Percentiles rank a stretch among this genome's conserved stretches.
Conservation (phyloP, 805 yeast species). For the Tetrapisispora phaffii region DNA sequence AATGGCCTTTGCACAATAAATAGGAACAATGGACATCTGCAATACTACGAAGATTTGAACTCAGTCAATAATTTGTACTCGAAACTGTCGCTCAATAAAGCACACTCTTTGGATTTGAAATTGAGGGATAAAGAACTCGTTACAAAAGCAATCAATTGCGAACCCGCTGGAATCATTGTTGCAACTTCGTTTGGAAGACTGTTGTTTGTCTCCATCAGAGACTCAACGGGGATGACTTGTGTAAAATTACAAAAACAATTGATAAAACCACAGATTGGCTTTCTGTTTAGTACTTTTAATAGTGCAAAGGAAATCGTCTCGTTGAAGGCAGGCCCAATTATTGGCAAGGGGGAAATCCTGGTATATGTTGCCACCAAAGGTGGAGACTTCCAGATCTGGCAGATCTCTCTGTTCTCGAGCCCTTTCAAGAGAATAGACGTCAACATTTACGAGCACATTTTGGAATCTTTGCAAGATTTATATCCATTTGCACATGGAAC, state of each 20-base stretch:
- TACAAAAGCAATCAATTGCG: constrained; percentile 47
- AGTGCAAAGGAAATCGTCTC: constrained; percentile 41
- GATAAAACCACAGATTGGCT: constrained; percentile 29
- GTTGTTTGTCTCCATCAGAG: constrained; percentile 52
- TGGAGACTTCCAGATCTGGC: constrained; percentile 43
- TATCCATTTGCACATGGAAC: constrained; percentile 44
- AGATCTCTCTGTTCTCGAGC: constrained; percentile 37
- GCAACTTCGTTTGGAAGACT: constrained; percentile 65
- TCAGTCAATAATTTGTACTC: constrained; percentile 23
- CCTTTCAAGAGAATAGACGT: constrained; percentile 32
- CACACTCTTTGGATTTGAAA: constrained; percentile 18
- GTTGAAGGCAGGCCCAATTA: constrained; percentile 43
- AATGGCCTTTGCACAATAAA: constrained; percentile 70
- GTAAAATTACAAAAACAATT: constrained; percentile 20
- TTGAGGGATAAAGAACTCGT: constrained; percentile 39
- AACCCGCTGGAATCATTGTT: constrained; percentile 64
- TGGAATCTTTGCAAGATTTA: constrained; percentile 34
- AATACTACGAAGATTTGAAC: constrained; percentile 66
- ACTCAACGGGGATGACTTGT: constrained; percentile 53
- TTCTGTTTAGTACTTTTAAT: constrained; percentile 25
- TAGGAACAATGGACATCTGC: constrained; percentile 45
- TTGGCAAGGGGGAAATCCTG: constrained; percentile 42
- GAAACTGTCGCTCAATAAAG: constrained; percentile 21
- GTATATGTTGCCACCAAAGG: constrained; percentile 33
- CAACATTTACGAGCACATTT: constrained; percentile 29